Percentiles rank a stretch among this genome's conserved stretches.
Conservation (phyloP, 1,284 basidiomycete species). For the Pulveroboletus sp. region DNA sequence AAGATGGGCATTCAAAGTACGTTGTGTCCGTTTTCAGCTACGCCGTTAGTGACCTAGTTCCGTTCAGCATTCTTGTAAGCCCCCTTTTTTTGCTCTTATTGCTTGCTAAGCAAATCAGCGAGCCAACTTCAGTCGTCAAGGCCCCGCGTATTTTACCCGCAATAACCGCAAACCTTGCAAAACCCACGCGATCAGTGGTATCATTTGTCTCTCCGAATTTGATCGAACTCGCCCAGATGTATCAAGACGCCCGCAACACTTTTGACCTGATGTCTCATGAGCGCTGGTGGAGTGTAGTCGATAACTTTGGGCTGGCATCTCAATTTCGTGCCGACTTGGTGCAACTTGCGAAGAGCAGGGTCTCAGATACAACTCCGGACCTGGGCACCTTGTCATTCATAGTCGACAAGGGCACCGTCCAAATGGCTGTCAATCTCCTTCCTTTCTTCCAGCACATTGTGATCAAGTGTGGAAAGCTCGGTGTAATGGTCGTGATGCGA, state of each 20-base stretch:
- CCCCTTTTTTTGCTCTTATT: not conserved
- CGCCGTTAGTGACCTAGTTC: conserved; percentile 7
- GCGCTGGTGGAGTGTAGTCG: conserved; percentile 66
- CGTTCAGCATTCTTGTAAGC: conserved; percentile 62
- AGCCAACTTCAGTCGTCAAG: conserved; percentile 89
- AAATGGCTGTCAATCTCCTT: conserved; percentile 78
- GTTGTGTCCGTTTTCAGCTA: conserved; percentile 26
- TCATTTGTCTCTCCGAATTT: conserved; percentile 79
- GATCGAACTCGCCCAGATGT: conserved; percentile 72
- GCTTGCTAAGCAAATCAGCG: conserved; percentile 43
- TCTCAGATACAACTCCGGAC: conserved; percentile 41
- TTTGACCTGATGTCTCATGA: conserved; percentile 52
- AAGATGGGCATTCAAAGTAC: conserved; percentile 52
- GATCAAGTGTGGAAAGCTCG: conserved; percentile 78
- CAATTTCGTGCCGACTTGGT: conserved; percentile 67
- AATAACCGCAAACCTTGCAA: conserved; percentile 43
- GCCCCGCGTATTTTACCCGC: conserved; percentile 70
- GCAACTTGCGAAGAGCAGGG: conserved; percentile 51
- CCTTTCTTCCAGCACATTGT: conserved; percentile 81
- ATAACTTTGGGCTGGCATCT: conserved; percentile 61
- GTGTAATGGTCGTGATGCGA: conserved; percentile 65
- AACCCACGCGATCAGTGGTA: conserved; percentile 46
- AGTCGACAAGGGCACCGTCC: conserved; percentile 64
- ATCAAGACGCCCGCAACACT: conserved; percentile 51
- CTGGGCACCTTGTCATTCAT: conserved; percentile 65